phyloP scores from a whole-genome alignment of 176 grass and related monocot genomes.

The Carex scoparia region DNA sequence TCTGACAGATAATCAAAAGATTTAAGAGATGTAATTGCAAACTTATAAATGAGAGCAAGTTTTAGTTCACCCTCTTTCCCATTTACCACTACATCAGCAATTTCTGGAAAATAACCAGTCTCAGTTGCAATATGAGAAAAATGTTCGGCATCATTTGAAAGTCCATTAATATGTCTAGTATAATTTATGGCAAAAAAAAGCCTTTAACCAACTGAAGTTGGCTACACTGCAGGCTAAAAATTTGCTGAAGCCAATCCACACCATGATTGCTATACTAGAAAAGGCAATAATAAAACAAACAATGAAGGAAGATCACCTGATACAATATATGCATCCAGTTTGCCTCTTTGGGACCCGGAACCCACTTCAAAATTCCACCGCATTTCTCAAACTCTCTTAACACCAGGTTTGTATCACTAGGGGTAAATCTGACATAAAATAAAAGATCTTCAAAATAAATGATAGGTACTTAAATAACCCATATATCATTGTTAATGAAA shows the following conservation, averaged over 20 bases:
- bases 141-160: neutral
- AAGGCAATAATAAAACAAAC: neutral
- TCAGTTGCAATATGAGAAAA: neutral
- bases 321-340: slow-evolving; percentile 95
- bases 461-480: neutral
- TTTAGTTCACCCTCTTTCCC: neutral
- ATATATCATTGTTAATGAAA: neutral
- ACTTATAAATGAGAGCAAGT: neutral
- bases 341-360: slow-evolving; percentile 66
- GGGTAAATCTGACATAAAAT: slow-evolving; percentile 48
- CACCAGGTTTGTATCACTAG: slow-evolving; percentile 70
- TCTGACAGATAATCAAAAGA: neutral
- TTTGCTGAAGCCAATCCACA: neutral
- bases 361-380: slow-evolving; percentile 61
- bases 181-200: neutral
- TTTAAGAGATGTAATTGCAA: neutral
- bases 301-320: slow-evolving; percentile 39
- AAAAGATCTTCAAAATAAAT: neutral
- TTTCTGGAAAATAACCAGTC: neutral
- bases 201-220: neutral
- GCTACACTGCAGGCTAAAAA: neutral
- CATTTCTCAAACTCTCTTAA: slow-evolving; percentile 93
- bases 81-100: neutral
- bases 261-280: neutral
- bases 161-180: neutral